A percentile compares a stretch with the other conserved stretches of the same genome.
Evolutionary conservation across 2,329 filamentous ascomycete genomes (phyloP).

Genomic region (Aspergillus uvarum): DNA sequence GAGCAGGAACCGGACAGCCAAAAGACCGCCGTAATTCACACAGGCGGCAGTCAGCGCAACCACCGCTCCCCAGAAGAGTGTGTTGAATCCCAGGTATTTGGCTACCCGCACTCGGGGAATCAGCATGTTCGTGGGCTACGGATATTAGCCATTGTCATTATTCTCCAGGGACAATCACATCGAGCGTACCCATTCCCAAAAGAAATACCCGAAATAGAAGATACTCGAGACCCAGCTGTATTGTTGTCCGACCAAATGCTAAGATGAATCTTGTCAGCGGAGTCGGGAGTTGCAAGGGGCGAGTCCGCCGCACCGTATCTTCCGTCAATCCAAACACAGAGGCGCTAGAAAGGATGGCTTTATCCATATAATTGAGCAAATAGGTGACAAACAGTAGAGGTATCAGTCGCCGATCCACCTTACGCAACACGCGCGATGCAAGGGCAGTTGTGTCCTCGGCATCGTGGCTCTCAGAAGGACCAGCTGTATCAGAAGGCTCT

Average conservation of each 20-base stretch:
- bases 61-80: constrained; percentile 51
- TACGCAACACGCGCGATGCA: constrained; percentile 43
- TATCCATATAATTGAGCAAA: constrained; percentile 63
- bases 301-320: constrained; percentile 36
- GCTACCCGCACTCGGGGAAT: constrained; percentile 52
- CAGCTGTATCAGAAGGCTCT: not conserved
- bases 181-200: constrained; percentile 35
- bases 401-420: constrained; percentile 58
- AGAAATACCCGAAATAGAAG: constrained; percentile 54
- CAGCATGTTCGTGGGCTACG: constrained; percentile 37
- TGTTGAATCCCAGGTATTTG: constrained; percentile 48
- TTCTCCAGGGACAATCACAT: not conserved
- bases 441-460: not conserved
- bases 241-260: constrained; percentile 49
- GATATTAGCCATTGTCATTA: not conserved
- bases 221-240: constrained; percentile 55
- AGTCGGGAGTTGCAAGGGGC: not conserved
- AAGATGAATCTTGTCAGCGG: constrained; percentile 14
- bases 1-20: constrained; percentile 55
- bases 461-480: not conserved
- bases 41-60: constrained; percentile 51
- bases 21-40: constrained; percentile 50
- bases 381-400: constrained; percentile 60
- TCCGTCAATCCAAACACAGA: constrained; percentile 57
- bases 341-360: constrained; percentile 57